Conservation (phyloP, 495 filamentous ascomycete species). For the Lindgomyces ingoldianus region DNA sequence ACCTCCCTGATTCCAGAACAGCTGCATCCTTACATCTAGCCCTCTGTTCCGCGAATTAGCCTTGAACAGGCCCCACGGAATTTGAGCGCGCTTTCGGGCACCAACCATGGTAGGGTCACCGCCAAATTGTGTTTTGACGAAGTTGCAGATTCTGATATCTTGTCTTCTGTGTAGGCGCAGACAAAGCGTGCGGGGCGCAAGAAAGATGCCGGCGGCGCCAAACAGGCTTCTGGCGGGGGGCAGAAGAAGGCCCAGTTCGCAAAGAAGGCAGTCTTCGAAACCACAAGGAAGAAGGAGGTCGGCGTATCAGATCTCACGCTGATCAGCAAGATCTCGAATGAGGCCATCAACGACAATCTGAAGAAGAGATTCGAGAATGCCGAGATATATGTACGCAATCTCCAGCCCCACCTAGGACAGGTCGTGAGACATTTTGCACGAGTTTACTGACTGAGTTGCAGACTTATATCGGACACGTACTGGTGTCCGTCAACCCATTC, state of each 20-base stretch:
- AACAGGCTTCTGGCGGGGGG: slow-evolving; percentile 50
- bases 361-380: slow-evolving; percentile 94
- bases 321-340: slow-evolving; percentile 96
- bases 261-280: slow-evolving; percentile 94
- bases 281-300: slow-evolving; percentile 97
- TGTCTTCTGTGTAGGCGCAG: slow-evolving; percentile 40
- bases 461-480: slow-evolving; percentile 99
- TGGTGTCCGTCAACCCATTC: slow-evolving; percentile 99
- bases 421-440: not conserved
- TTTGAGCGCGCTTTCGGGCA: slow-evolving; percentile 27
- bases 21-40: too few species aligned
- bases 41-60: not conserved
- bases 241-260: slow-evolving; percentile 65
- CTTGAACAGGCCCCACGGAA: slow-evolving; percentile 4
- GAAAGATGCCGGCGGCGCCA: slow-evolving; percentile 61
- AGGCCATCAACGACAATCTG: slow-evolving; percentile 98
- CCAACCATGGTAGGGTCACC: slow-evolving; percentile 32
- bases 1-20: not conserved
- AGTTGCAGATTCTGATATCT: slow-evolving; percentile 9
- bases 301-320: slow-evolving; percentile 97
- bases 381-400: slow-evolving; percentile 85
- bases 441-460: slow-evolving; percentile 42
- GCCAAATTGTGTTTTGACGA: not conserved
- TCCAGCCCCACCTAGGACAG: slow-evolving; percentile 8
- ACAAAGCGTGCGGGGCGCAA: slow-evolving; percentile 62